These are phyloP conservation scores for Tolypocladium pustulatum DNA, from an alignment of 2,329 filamentous ascomycete genomes.

Conservation along the genomic window DNA sequence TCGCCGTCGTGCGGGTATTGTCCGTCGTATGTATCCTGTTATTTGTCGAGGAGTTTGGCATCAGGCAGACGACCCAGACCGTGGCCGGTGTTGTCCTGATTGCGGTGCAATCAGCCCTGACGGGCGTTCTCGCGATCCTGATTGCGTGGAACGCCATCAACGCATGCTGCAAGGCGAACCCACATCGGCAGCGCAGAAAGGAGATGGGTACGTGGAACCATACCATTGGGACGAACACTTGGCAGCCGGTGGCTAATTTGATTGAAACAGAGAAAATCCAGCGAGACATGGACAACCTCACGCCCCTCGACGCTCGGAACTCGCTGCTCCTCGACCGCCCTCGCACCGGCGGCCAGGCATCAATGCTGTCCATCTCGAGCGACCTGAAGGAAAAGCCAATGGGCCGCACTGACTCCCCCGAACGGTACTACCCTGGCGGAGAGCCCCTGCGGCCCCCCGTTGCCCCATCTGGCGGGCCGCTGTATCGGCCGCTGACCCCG, in stretches of 20 bases:
- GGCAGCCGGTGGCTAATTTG: background rate
- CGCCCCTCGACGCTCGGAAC: slow-evolving; percentile 77
- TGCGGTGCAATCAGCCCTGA: slow-evolving; percentile 78
- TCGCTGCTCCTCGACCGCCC: slow-evolving; percentile 62
- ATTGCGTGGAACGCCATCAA: slow-evolving; percentile 85
- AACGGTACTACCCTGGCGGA: slow-evolving; percentile 17
- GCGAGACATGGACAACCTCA: slow-evolving; percentile 72
- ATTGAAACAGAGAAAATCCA: slow-evolving; percentile 57
- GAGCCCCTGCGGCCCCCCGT: slow-evolving; percentile 11
- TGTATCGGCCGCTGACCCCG: slow-evolving; percentile 28
- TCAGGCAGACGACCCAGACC: slow-evolving; percentile 86
- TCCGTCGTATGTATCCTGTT: slow-evolving; percentile 83
- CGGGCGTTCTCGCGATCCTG: slow-evolving; percentile 72
- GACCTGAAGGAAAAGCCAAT: slow-evolving; percentile 24
- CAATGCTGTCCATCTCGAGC: slow-evolving; percentile 32
- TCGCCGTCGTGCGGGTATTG: slow-evolving; percentile 79
- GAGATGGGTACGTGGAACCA: slow-evolving; percentile 60
- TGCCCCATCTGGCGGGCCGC: slow-evolving; percentile 14
- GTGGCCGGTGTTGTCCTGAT: slow-evolving; percentile 89
- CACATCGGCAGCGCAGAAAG: slow-evolving; percentile 79
- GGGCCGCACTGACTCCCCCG: slow-evolving; percentile 19
- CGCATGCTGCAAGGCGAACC: slow-evolving; percentile 75
- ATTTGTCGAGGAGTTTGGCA: slow-evolving; percentile 86
- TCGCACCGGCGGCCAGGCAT: slow-evolving; percentile 23
- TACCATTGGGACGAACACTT: background rate